Evolutionary conservation across 306 rosid genomes (phyloP), one percentile per base, ranked within the genome.

Genomic region (Senna tora): DNA sequence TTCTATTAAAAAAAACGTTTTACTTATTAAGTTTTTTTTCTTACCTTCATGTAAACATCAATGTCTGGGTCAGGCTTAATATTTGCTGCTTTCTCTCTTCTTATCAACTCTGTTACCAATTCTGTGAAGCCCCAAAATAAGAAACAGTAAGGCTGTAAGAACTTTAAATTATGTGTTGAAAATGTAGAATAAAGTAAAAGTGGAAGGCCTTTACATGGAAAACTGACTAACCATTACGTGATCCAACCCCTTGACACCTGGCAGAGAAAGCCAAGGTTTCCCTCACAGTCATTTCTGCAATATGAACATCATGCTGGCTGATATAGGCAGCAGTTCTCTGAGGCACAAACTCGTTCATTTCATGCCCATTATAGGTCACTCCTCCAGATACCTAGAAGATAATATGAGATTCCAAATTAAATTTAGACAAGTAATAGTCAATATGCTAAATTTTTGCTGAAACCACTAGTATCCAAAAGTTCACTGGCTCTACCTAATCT

Each of bases 241-340:
- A 52, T 56, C 96, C 97, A 15, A 92, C 93, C 4, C 96, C 30
- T 25, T 25, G 30, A 57, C 93, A 89, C 5, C 89, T 82, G 33
- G 92, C 93, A 4, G 97, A 87, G 65, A 87, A 91, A 63, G 88
- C 89, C 71, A 91, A 77, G 11, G 97, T 87, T 80, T 92, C 96
- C 70, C 96, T 87, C 49, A 92, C 97, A 21, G 97, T 92, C 97
- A 92, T 87, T 76, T 92, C 96, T 19, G 90, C 93, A 42, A 82
- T 76, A 20, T 92, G 97, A 69, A 87, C 83, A 74, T 92, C 96
- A 69, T 89, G 82, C 16, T 92, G 96, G 58, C 92, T 80, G 52
- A 92, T 88, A 70, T 92, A 92, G 30, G 97, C 96, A 52, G 93
- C 85, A 6, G 93, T 92, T 79, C 96, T 92, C 19, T 79, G 88